Evolutionary conservation across 2,329 filamentous ascomycete species (phyloP).

Genomic region (Colletotrichum magnum): DNA sequence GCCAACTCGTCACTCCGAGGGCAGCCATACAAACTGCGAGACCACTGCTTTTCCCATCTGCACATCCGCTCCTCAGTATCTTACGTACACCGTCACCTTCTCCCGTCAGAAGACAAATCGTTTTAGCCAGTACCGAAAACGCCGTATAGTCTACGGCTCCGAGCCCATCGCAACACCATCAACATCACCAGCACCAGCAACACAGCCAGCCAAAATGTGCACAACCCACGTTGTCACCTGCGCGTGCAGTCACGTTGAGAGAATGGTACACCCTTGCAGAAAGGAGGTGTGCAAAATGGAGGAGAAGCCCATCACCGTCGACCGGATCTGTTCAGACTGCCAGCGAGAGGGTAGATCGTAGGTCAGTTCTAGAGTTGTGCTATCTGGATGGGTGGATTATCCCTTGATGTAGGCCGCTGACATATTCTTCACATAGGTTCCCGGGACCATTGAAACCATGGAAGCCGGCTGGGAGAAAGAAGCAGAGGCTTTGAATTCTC

Average conservation of each 20-base stretch:
- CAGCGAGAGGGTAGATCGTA: constrained; percentile 35
- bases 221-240: neutral
- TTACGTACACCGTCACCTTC: too few relatives aligned
- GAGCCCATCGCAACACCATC: neutral
- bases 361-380: constrained; percentile 33
- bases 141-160: neutral
- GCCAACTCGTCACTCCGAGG: too few relatives aligned
- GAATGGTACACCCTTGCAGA: neutral
- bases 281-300: neutral
- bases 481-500: constrained; percentile 21
- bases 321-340: constrained; percentile 27
- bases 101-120: too few relatives aligned
- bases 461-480: neutral
- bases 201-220: neutral
- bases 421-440: neutral
- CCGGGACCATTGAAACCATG: neutral
- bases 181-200: neutral
- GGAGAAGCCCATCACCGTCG: neutral
- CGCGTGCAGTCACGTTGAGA: neutral
- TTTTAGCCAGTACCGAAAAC: neutral
- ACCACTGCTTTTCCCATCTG: too few relatives aligned
- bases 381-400: neutral
- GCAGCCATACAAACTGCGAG: too few relatives aligned
- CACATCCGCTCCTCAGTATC: too few relatives aligned
- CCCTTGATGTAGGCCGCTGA: neutral